Evolutionary conservation across 441 rosid genomes (phyloP).

Genomic region (Manihot esculenta): DNA sequence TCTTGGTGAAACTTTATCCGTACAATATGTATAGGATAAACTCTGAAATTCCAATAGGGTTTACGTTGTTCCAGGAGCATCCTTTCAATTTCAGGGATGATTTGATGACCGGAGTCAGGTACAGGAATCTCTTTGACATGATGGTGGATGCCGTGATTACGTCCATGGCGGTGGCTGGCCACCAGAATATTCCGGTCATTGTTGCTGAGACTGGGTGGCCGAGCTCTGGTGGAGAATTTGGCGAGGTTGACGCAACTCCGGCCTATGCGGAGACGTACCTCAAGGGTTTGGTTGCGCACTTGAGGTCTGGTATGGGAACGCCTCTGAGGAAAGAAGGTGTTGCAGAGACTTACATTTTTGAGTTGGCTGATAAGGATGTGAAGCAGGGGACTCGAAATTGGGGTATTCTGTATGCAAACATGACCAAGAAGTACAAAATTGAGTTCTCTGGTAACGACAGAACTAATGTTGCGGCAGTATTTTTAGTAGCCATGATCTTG

Average conservation of each 20-base stretch:
- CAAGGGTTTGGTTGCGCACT: constrained; percentile 53
- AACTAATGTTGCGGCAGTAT: constrained; percentile 1
- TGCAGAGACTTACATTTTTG: constrained; percentile 61
- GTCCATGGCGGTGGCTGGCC: constrained; percentile 71
- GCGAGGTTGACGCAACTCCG: constrained; percentile 66
- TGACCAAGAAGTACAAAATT: constrained; percentile 60
- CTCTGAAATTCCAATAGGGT: constrained; percentile 70
- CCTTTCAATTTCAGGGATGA: constrained; percentile 80
- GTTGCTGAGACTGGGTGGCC: constrained; percentile 96
- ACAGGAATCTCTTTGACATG: constrained; percentile 76
- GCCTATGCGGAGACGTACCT: constrained; percentile 62
- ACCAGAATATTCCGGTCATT: constrained; percentile 61
- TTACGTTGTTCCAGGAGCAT: constrained; percentile 71
- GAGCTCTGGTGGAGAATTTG: constrained; percentile 45
- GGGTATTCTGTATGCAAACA: constrained; percentile 68
- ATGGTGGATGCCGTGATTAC: constrained; percentile 74
- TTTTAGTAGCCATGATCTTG: constrained; percentile 25
- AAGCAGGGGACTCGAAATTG: constrained; percentile 46
- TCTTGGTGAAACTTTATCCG: constrained; percentile 71
- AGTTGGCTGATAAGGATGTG: constrained; percentile 55
- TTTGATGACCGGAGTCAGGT: constrained; percentile 68
- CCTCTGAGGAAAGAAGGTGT: constrained; percentile 80
- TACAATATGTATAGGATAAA: constrained; percentile 66
- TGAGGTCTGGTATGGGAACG: constrained; percentile 65
- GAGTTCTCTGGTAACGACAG: constrained; percentile 43